Conservation (phyloP, 1,284 basidiomycete species). For the Boletus sp. region DNA sequence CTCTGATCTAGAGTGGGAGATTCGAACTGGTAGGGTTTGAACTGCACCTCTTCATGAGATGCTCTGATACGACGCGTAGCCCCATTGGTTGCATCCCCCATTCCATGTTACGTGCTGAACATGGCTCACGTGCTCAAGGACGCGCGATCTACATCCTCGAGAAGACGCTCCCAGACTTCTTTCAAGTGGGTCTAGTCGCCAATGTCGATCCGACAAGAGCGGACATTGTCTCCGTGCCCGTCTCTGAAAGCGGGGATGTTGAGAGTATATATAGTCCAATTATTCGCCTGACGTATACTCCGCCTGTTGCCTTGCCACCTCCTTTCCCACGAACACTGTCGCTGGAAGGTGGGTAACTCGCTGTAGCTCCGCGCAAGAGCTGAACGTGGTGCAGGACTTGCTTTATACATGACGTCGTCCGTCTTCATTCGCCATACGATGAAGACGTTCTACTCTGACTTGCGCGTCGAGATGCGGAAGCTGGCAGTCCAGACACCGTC, state of each 20-base stretch:
- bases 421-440: slow-evolving; percentile 69
- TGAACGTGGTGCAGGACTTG: slow-evolving; percentile 46
- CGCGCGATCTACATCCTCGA: slow-evolving; percentile 68
- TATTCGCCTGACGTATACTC: slow-evolving; percentile 60
- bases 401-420: slow-evolving; percentile 68
- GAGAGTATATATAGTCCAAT: slow-evolving; percentile 57
- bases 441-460: slow-evolving; percentile 68
- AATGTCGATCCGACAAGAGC: slow-evolving; percentile 44
- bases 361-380: neutral
- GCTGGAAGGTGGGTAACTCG: slow-evolving; percentile 58
- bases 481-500: slow-evolving; percentile 36
- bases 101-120: neutral
- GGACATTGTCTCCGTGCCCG: slow-evolving; percentile 20
- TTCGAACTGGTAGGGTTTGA: slow-evolving; percentile 54
- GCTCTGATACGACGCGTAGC: slow-evolving; percentile 33
- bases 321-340: slow-evolving; percentile 67
- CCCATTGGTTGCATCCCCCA: neutral
- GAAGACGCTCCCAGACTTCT: slow-evolving; percentile 71
- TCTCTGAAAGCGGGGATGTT: slow-evolving; percentile 28
- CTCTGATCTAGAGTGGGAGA: slow-evolving; percentile 60
- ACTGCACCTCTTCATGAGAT: slow-evolving; percentile 10
- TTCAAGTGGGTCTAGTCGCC: slow-evolving; percentile 61
- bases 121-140: slow-evolving; percentile 40
- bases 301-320: slow-evolving; percentile 59
- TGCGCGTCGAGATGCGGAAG: slow-evolving; percentile 55